Evolutionary conservation across 371 early-diverging fungal genomes (phyloP), one percentile per base, ranked within the genome.

Genomic region (Rhizopus arrhizus): DNA sequence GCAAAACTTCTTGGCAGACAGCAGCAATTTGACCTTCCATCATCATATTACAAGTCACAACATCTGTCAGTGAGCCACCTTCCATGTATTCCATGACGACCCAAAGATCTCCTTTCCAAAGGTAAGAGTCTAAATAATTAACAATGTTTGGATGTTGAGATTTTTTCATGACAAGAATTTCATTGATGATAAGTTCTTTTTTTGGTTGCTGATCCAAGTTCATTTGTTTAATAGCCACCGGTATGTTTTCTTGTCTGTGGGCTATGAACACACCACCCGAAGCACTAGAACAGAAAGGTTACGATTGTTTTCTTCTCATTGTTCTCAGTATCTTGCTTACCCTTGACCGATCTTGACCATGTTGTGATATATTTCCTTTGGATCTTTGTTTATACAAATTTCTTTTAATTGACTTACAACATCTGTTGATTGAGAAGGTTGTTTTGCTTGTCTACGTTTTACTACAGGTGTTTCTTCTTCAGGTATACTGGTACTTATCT

Each of bases 331-430:
- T 6, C 12, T 29, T 10, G 31, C 32, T 62, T 68, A 89, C 89
- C 91, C 95, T 78, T 95, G 95, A 4, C 97, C 96, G 79, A 97
- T 95, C 81, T 95, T 95, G 56, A 89, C 84, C 64, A 94, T 80
- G 66, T 90, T 89, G 53, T 78, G 71, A 68, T 91, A 91, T 46
- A 86, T 60, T 50, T 80, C 80, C 40, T 82, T 87, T 4, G 95
- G 95, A 73, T 96, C 93, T n/a, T 86, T 89, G 35, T 85, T 87
- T 48, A 89, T 92, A 74, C 94, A 94, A 41, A 97, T 90, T 0
- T 87, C 85, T 69, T 85, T 82, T 13, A 97, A 73, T 34, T 90
- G 84, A 22, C 86, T 89, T 42, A 96, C 82, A 9, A 96, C 84
- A 54, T 93, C 92, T 45, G 53, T 38, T 29, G 77, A 76, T 52